Evolutionary conservation across 768 basidiomycete species (phyloP).

Genomic region (Mycena maculata): DNA sequence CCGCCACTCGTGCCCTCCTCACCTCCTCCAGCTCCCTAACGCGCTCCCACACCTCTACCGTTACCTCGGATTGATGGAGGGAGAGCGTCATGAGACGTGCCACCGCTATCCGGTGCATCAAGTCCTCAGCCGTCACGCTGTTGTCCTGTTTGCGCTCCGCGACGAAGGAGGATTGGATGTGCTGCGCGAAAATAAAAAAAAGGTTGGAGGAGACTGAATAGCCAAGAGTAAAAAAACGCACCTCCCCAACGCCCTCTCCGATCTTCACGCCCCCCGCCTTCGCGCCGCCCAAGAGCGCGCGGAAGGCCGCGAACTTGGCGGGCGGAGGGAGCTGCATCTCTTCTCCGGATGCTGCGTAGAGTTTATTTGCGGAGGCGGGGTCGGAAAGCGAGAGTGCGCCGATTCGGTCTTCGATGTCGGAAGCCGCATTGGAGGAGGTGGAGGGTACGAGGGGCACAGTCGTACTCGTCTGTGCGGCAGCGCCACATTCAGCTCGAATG

Average conservation of each 20-base stretch:
- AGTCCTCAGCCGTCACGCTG: constrained; percentile 66
- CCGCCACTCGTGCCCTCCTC: constrained; percentile 52
- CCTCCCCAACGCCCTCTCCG: constrained; percentile 68
- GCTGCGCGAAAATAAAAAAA: constrained; percentile 49
- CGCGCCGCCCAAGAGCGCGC: constrained; percentile 70
- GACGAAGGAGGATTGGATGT: constrained; percentile 84
- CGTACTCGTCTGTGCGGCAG: too few relatives aligned
- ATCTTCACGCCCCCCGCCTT: constrained; percentile 67
- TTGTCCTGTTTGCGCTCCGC: constrained; percentile 50
- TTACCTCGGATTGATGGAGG: constrained; percentile 65
- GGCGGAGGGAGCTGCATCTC: constrained; percentile 57
- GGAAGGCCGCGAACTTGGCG: constrained; percentile 65
- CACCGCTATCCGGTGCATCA: constrained; percentile 74
- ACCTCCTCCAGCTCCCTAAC: constrained; percentile 69
- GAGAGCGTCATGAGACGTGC: constrained; percentile 77
- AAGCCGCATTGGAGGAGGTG: too few relatives aligned
- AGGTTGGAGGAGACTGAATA: neutral
- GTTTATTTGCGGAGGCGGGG: too few relatives aligned
- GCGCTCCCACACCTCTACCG: constrained; percentile 69
- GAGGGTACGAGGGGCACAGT: too few relatives aligned
- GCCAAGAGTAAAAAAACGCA: constrained; percentile 47
- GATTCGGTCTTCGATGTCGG: too few relatives aligned
- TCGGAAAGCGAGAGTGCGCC: too few relatives aligned
- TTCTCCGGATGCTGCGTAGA: constrained; percentile 55
- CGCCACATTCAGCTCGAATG: constrained; percentile 62